Evolutionary conservation across 345 rosid species (phyloP).

Genomic region (Linum tenue): DNA sequence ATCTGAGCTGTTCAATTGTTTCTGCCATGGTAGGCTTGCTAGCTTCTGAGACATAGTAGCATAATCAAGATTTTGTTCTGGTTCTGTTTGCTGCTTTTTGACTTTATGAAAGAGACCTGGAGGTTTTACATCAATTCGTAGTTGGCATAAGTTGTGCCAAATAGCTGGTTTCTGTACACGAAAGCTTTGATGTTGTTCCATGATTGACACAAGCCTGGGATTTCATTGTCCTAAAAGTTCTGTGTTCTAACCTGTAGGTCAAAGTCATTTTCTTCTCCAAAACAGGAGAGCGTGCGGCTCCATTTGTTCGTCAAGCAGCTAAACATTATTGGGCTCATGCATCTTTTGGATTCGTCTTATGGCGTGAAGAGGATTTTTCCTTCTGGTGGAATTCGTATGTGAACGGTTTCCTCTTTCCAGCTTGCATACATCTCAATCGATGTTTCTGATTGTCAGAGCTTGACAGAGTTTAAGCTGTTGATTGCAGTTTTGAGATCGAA

Average conservation of each 20-base stretch:
- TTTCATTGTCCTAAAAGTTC: conserved; percentile 11
- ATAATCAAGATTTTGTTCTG: too few species aligned
- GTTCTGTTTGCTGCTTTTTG: too few species aligned
- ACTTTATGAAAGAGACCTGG: too few species aligned
- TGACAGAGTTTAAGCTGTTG: conserved; percentile 13
- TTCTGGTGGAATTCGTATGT: conserved; percentile 93
- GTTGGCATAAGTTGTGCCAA: background rate
- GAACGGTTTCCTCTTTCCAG: conserved; percentile 12
- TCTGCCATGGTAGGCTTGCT: too few species aligned
- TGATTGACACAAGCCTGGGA: background rate
- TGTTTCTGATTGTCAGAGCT: background rate
- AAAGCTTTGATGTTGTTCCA: conserved; percentile 1
- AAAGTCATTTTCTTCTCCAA: conserved; percentile 85
- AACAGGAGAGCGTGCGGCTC: conserved; percentile 89
- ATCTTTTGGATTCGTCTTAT: conserved; percentile 64
- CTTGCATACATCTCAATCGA: background rate
- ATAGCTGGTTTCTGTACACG: background rate
- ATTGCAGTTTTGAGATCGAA: conserved; percentile 80
- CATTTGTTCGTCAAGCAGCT: conserved; percentile 65
- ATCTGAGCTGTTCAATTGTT: too few species aligned
- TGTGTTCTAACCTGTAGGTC: conserved; percentile 39
- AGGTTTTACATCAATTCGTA: too few species aligned
- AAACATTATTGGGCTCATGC: conserved; percentile 68
- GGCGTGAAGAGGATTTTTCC: conserved; percentile 88
- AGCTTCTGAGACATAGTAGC: too few species aligned